Evolutionary conservation across 306 rosid species (phyloP).

Genomic region (apple (Malus domestica)): ASM211411v1 NC_041799.1:25631501-25632000

Average conservation of each 20-base stretch:
- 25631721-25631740: conserved; percentile 35
- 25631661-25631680: too few relatives aligned
- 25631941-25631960: too few relatives aligned
- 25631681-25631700: too few relatives aligned
- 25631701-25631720: conserved; percentile 59
- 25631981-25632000: too few relatives aligned
- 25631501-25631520: neutral
- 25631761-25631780: conserved; percentile 31
- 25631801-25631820: conserved; percentile 34
- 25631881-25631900: neutral
- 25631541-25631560: neutral
- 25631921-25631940: too few relatives aligned
- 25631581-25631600: neutral
- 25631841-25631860: conserved; percentile 20
- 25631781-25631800: conserved; percentile 25
- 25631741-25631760: conserved; percentile 67
- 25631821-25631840: conserved; percentile 21
- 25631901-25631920: too few relatives aligned
- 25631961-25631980: too few relatives aligned
- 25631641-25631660: too few relatives aligned
- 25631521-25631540: neutral
- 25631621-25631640: too few relatives aligned
- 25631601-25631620: too few relatives aligned
- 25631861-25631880: conserved; percentile 24
- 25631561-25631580: neutral